Evolutionary conservation across 305 asterid genomes (phyloP), one percentile per base, ranked within the genome.

Genomic region (Withania somnifera): DNA sequence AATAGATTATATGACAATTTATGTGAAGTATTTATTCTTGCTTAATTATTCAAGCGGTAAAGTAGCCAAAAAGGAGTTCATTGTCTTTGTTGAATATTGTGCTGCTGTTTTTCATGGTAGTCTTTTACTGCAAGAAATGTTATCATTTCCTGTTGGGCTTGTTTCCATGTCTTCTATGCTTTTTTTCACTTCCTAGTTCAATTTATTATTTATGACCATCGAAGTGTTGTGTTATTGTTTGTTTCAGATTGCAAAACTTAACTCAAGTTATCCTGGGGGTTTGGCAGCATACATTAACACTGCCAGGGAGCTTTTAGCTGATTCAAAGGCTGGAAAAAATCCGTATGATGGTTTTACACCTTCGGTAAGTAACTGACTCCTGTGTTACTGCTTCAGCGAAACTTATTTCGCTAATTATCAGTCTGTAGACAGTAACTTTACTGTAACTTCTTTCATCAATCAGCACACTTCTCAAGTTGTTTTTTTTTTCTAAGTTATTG

Each of bases 321-420:
- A 94, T 89, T 97, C 99, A 7, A 94, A 93, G 86, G 91, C 99
- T 83, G 99, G 99, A 84, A 97, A 87, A 85, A 97, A 97, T 81
- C 99, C 99, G 11, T 97, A 88, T 83, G 98, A 97, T 80, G 99
- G 98, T 79, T 97, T 97, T 89, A 83, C 93, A 63, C 98, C 99
- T 82, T 94, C 99, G 28, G 99, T 96, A 88, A 93, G 97, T 89
- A 84, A 75, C 51, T 67, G 11, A 22, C 58, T 71, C 26, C 60
- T 68, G 36, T 79, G 79, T n/a, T 68, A 50, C 81, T n/a, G 47
- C 52, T 61, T 68, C 19, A 10, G 10, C 22, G 3, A 68, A 20
- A 45, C 40, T 50, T 57, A 24, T 15, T 83, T 36, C 10, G 24
- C 38, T 45, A 30, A 9, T 26, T 73, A 40, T 71, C 56, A 13